A percentile compares a stretch with the other conserved stretches of the same genome.
Evolutionary conservation across 805 yeast species (phyloP).

Genomic region (Yamadazyma tumulicola): DNA sequence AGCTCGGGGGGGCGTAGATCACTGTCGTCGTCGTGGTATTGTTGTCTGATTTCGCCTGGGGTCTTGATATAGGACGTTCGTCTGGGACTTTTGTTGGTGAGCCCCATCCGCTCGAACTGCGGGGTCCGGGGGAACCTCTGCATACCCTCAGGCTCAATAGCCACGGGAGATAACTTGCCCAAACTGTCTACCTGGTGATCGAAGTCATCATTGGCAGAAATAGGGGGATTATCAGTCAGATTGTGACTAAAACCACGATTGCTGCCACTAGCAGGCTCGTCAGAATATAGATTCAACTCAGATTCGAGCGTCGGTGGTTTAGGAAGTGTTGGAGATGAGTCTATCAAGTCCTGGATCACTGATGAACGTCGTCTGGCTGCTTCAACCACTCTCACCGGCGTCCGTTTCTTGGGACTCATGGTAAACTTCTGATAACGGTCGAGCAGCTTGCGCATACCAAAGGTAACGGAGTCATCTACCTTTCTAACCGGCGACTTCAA

Average conservation of each 20-base stretch:
- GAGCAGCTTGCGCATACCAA: constrained; percentile 29
- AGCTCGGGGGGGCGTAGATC: constrained; percentile 26
- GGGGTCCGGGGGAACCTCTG: constrained; percentile 49
- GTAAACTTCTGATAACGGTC: constrained; percentile 28
- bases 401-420: constrained; percentile 29
- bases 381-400: constrained; percentile 15
- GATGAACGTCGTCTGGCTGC: constrained; percentile 25
- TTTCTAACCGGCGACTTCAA: constrained; percentile 1
- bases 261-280: constrained; percentile 1
- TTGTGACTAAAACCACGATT: too few relatives aligned
- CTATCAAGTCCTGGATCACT: constrained; percentile 30
- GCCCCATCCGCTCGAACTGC: constrained; percentile 27
- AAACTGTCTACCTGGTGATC: constrained; percentile 2
- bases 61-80: constrained; percentile 19
- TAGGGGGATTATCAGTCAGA: neutral
- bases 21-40: constrained; percentile 25
- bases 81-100: constrained; percentile 12
- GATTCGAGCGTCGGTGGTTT: constrained; percentile 41
- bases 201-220: neutral
- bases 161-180: constrained; percentile 20
- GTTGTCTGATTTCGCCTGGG: constrained; percentile 20
- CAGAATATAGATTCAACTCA: constrained; percentile 17
- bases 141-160: constrained; percentile 12
- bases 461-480: constrained; percentile 11
- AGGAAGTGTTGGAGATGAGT: constrained; percentile 43